phyloP scores from a whole-genome alignment of 768 basidiomycete genomes.

The Amanita rimosa region DNA sequence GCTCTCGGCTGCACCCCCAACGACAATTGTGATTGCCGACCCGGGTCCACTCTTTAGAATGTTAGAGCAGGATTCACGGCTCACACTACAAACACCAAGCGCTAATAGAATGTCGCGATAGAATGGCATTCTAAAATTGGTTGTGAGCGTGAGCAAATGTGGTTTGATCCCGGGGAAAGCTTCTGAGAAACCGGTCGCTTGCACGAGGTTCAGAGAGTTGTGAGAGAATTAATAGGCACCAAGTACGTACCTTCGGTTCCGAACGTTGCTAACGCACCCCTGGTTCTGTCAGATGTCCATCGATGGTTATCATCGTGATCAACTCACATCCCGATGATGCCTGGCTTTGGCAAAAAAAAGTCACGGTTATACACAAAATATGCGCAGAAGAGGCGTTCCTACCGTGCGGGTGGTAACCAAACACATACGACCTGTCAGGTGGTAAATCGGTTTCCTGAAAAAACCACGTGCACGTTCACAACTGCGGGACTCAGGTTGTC shows the following conservation, averaged over 20 bases:
- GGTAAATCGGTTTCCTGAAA: conserved; percentile 85
- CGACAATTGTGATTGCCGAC: conserved; percentile 83
- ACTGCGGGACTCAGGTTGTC: background rate
- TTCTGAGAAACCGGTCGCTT: conserved; percentile 83
- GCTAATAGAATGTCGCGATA: conserved; percentile 87
- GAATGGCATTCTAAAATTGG: conserved; percentile 87
- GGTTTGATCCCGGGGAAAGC: conserved; percentile 88
- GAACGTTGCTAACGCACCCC: conserved; percentile 94
- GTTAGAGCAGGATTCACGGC: conserved; percentile 81
- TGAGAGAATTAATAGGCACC: background rate
- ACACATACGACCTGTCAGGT: conserved; percentile 86
- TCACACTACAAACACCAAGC: conserved; percentile 88
- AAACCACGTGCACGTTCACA: background rate
- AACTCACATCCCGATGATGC: conserved; percentile 94
- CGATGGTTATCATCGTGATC: background rate
- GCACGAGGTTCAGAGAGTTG: background rate
- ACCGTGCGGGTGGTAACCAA: conserved; percentile 99
- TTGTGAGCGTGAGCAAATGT: conserved; percentile 82
- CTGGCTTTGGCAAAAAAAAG: conserved; percentile 25
- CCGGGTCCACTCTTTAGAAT: conserved; percentile 60
- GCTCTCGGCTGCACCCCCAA: conserved; percentile 94
- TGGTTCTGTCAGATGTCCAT: conserved; percentile 17
- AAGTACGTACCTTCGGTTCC: conserved; percentile 68
- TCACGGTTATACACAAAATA: conserved; percentile 6
- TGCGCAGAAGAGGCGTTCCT: conserved; percentile 10